Percentiles rank a stretch among this genome's conserved stretches.
Conservation (phyloP, 1,139 yeast species). For the Geotrichum phurueaensis region DNA sequence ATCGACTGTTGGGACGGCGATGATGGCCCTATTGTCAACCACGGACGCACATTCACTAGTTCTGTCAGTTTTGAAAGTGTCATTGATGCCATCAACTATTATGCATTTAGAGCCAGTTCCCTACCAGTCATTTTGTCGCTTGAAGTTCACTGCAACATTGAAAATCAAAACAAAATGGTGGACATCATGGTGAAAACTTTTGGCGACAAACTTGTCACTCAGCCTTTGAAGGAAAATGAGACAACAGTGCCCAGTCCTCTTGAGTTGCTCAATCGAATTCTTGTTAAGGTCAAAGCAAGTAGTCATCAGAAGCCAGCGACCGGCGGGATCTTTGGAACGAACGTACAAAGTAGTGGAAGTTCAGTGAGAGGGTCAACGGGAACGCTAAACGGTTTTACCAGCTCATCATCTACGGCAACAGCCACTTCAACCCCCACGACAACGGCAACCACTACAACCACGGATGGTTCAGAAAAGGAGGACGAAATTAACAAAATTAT, state of each 20-base stretch:
- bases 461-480: constrained; percentile 7
- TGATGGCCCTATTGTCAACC: constrained; percentile 80
- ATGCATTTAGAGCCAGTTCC: constrained; percentile 79
- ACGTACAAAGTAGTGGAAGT: background rate
- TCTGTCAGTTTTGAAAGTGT: constrained; percentile 68
- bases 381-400: background rate
- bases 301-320: constrained; percentile 34
- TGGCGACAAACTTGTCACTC: constrained; percentile 51
- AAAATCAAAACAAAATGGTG: constrained; percentile 57
- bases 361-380: background rate
- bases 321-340: constrained; percentile 25
- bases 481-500: background rate
- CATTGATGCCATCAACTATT: constrained; percentile 63
- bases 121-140: constrained; percentile 82
- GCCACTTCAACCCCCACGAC: constrained; percentile 2
- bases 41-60: constrained; percentile 77
- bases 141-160: constrained; percentile 69
- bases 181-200: constrained; percentile 49
- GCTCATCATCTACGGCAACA: background rate
- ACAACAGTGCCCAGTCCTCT: constrained; percentile 61
- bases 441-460: constrained; percentile 1
- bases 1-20: constrained; percentile 93
- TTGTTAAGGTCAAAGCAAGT: constrained; percentile 63
- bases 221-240: constrained; percentile 35
- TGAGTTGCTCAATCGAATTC: constrained; percentile 58